Base-by-base conservation (phyloP, 225 moss, liverwort and hornwort genomes). In the Climacium dendroides region DNA sequence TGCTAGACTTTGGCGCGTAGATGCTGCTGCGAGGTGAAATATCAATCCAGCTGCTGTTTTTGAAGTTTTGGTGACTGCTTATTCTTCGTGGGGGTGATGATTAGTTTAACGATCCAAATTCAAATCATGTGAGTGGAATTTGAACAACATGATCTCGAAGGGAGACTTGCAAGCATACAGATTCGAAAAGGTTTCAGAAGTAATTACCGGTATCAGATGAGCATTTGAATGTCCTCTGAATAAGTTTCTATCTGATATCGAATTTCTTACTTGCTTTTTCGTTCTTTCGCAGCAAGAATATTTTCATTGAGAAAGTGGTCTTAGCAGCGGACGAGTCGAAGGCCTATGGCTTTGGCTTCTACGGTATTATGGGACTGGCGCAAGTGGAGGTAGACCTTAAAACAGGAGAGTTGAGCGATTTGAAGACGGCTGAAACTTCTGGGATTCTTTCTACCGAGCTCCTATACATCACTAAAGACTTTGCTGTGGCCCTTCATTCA, bases 321-420 rank as follows among this genome's bases (percentile, higher is more conserved):
- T 78, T 94, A 83, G 87, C 92, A 84, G 47, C 91, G 41, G 90
- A 96, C 71, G 91, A 93, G 84, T 89, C 90, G 60, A 94, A 90
- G 83, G 94, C 96, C 70, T 94, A 91, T 78, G 98, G 92, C n/a
- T 90, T 94, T 90, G 98, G 98, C 74, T 96, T 95, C 37, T 90
- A 90, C 70, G 93, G 94, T 80, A 93, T 90, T 69, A 92, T 89
- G 86, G 97, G 95, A 79, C 65, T 99, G 80, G 94, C 93, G 22
- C 83, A 92, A 50, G 92, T 95, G 80, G 97, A 93, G 84, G 92
- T 99, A 85, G 93, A 97, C 92, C 87, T 94, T 23, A 95, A 85
- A 79, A 91, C 88, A 83, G 97, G 98, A 72, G 90, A 88, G 67
- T 86, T 99, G 86, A 93, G 90, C 75, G 92, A 94, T 84, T 79